Evolutionary conservation across 306 rosid species (phyloP).

Genomic region (Corylus heterophylla): DNA sequence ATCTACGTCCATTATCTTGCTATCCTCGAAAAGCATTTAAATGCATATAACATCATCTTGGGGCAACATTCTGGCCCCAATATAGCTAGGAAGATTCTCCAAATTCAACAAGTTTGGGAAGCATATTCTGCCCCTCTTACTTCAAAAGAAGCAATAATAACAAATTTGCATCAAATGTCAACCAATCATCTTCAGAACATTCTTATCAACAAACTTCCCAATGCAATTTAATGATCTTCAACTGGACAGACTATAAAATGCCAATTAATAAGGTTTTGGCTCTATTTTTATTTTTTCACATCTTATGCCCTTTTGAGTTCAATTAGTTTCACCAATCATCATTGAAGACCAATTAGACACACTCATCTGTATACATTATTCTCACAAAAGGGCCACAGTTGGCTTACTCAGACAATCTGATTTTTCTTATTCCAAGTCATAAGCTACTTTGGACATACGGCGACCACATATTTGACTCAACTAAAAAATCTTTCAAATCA

Average conservation of each 20-base stretch:
- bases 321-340: neutral
- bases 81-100: neutral
- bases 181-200: too few species aligned
- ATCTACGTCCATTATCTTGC: too few species aligned
- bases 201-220: neutral
- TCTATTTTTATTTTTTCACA: neutral
- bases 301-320: neutral
- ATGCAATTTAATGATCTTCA: neutral
- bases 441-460: neutral
- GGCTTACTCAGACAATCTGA: neutral
- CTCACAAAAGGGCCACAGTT: neutral
- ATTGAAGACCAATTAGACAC: neutral
- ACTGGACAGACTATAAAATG: neutral
- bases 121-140: too few species aligned
- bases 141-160: too few species aligned
- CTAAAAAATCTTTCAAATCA: neutral
- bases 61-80: neutral
- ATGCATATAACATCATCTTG: neutral
- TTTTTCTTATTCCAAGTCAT: neutral
- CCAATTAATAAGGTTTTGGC: neutral
- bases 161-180: too few species aligned
- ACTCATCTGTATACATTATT: neutral
- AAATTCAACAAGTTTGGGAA: too few species aligned
- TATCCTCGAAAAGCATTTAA: too few species aligned
- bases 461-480: neutral